These are phyloP conservation scores for Trichoderma reesei DNA, from an alignment of 495 filamentous ascomycete species.

Conservation along the genomic window DNA sequence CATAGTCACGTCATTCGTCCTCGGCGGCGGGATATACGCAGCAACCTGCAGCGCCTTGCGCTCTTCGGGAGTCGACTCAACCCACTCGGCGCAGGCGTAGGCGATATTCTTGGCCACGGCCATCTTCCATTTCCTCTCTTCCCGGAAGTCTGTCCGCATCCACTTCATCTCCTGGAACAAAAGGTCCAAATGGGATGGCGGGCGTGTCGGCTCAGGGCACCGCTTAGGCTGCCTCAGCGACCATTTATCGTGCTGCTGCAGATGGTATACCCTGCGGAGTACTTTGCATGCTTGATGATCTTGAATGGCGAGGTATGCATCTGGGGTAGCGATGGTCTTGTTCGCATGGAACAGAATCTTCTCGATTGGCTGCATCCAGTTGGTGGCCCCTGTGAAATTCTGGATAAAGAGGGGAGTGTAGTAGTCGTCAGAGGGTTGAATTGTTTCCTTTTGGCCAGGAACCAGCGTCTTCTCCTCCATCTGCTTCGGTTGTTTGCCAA, in stretches of 20 bases:
- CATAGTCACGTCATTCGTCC: conserved; percentile 20
- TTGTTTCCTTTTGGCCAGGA: conserved; percentile 27
- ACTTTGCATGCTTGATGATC: conserved; percentile 80
- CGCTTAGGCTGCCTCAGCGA: conserved; percentile 79
- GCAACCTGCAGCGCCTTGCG: conserved; percentile 57
- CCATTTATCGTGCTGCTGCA: conserved; percentile 85
- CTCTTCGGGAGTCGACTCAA: conserved; percentile 50
- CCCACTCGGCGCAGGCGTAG: conserved; percentile 71
- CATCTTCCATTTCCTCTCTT: conserved; percentile 90
- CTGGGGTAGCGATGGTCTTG: conserved; percentile 71
- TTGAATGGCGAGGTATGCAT: conserved; percentile 63
- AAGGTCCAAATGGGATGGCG: conserved; percentile 71
- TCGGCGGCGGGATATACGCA: conserved; percentile 32
- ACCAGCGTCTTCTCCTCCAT: conserved; percentile 23
- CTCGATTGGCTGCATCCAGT: conserved; percentile 52
- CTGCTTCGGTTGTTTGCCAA: conserved; percentile 47
- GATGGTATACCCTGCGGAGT: conserved; percentile 70
- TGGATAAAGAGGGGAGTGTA: conserved; percentile 72
- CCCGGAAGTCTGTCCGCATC: conserved; percentile 92
- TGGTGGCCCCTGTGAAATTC: conserved; percentile 50
- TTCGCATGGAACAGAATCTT: conserved; percentile 62
- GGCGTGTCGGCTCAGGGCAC: conserved; percentile 64
- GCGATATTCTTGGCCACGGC: conserved; percentile 68
- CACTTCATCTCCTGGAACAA: conserved; percentile 87
- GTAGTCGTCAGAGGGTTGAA: conserved; percentile 54